Evolutionary conservation across 31 red algal genomes (phyloP), one percentile per base, ranked within the genome.

Genomic region (Asparagopsis taxiformis): DNA sequence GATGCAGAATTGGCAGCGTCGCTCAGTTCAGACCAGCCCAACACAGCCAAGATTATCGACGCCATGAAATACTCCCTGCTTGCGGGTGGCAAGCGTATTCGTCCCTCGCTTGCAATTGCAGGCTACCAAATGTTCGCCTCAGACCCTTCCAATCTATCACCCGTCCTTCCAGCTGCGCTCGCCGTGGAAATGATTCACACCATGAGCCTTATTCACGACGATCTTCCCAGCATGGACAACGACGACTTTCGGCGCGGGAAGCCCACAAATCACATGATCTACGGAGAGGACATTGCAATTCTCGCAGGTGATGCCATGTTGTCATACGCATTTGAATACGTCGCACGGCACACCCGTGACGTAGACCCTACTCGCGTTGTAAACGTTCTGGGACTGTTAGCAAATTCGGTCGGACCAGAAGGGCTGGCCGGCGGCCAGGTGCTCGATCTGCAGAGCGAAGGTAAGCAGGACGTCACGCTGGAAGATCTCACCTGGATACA

Each of bases 101-200:
- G 96, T 31, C 96, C 96, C 4, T 59, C 72, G 21, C 77, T 99
- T 17, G 63, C 73, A 36, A 69, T 99, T 30, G 96, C 96, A 32
- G 91, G 86, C 16, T 94, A 58, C 38, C 60, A 91, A 51, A 82
- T 99, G 91, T 99, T 94, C 68, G 74, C 64, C 23, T 90, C 85
- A 2, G 46, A 67, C 30, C 54, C 41, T 11, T 75, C 61, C 0
- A 33, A 51, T 4, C 35, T 85, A 38, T 63, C 68, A 11, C 53
- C 76, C 6, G 90, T 88, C 53, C 82, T 93, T 65, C 96, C 96
- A 7, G 74, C 96, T 24, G 96, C 96, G 23, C 62, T 94, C 17
- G 97, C 97, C 19, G 70, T 95, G 5, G 97, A 99, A 59, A 99
- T 99, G 97, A 94, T 99, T 62, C 97, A 99, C 68, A 95, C 88